Evolutionary conservation across 768 basidiomycete genomes (phyloP), one percentile per base, ranked within the genome.

Genomic region (Multifurca ochricompacta): DNA sequence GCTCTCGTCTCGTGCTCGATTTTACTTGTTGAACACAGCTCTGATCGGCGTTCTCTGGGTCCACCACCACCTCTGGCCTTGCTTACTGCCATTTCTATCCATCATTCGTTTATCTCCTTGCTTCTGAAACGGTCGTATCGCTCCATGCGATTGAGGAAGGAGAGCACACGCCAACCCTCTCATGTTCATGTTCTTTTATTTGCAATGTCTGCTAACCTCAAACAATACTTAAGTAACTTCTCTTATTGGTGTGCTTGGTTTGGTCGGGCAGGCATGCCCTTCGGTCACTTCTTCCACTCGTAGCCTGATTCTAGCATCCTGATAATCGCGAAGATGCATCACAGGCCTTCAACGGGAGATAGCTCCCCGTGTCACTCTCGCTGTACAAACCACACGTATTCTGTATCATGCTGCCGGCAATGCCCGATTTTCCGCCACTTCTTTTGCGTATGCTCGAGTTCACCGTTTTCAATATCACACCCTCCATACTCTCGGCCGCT

Each of bases 151-250:
- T 92, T 34, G 90, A n/a, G n/a, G 91, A 0, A 82, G 77, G 53
- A 75, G 83, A 4, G 89, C 89, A 1, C 83, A 87, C 59, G 74
- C 89, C 1, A n/a, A n/a, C n/a, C 67, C 91, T 53, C 91, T 93
- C 65, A 73, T 78, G 2, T 74, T 91, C 61, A 68, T 75, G 0
- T 88, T 79, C 50, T 91, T 85, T 66, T 80, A 83, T 1, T 65
- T 74, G 7, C 72, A 78, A 59, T 83, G 78, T 48, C 74, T 82
- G 1, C 61, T 75, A 21, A 67, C 69, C 2, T 71, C 69, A 1
- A 61, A n/a, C n/a, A n/a, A n/a, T n/a, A n/a, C n/a, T n/a, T n/a
- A n/a, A n/a, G n/a, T 81, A 35, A 65, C 81, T 11, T 44, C 73
- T 16, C 66, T 79, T 65, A 79, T 81, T 21, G 77, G 80, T 4